Percentiles rank a stretch among this genome's conserved stretches.
These are phyloP conservation scores for Myriangium duriaei DNA, from an alignment of 2,329 filamentous ascomycete species.

Conservation along the genomic window DNA sequence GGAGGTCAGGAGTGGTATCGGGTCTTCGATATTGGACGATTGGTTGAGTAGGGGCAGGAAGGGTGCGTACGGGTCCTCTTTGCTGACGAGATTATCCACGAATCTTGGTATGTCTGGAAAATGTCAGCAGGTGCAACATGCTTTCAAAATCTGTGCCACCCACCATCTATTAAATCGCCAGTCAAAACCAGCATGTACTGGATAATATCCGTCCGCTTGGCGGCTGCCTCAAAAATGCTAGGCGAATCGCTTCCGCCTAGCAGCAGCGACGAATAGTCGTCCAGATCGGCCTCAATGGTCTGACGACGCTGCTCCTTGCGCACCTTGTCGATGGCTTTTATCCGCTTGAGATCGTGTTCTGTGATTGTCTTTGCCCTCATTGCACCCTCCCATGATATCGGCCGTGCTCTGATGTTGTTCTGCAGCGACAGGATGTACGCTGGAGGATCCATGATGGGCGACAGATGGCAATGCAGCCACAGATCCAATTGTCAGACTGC, in stretches of 20 bases:
- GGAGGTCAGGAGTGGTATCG: slow-evolving; percentile 79
- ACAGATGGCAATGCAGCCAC: too few relatives aligned
- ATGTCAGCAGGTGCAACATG: slow-evolving; percentile 14
- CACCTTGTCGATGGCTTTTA: slow-evolving; percentile 92
- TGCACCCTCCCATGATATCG: slow-evolving; percentile 95
- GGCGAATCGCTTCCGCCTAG: slow-evolving; percentile 53
- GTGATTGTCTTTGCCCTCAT: slow-evolving; percentile 88
- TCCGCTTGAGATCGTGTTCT: slow-evolving; percentile 86
- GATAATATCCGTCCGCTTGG: slow-evolving; percentile 77
- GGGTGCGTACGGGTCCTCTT: slow-evolving; percentile 58
- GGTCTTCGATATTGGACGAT: slow-evolving; percentile 70
- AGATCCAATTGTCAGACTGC: too few relatives aligned
- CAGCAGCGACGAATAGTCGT: slow-evolving; percentile 69
- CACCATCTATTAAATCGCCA: slow-evolving; percentile 77
- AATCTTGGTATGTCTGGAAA: slow-evolving; percentile 63
- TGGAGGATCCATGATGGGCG: slow-evolving; percentile 64
- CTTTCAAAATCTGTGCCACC: background rate
- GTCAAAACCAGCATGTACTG: slow-evolving; percentile 90
- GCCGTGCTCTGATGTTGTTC: slow-evolving; percentile 91
- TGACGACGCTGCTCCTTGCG: slow-evolving; percentile 77
- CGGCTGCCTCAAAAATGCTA: slow-evolving; percentile 74
- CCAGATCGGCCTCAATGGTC: slow-evolving; percentile 65
- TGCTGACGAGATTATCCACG: slow-evolving; percentile 61
- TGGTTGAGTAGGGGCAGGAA: slow-evolving; percentile 77
- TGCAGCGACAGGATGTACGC: slow-evolving; percentile 80